Percentiles rank a stretch among this genome's conserved stretches.
phyloP scores from a whole-genome alignment of 495 filamentous ascomycete species.

The Thermochaetoides thermophila region DNA sequence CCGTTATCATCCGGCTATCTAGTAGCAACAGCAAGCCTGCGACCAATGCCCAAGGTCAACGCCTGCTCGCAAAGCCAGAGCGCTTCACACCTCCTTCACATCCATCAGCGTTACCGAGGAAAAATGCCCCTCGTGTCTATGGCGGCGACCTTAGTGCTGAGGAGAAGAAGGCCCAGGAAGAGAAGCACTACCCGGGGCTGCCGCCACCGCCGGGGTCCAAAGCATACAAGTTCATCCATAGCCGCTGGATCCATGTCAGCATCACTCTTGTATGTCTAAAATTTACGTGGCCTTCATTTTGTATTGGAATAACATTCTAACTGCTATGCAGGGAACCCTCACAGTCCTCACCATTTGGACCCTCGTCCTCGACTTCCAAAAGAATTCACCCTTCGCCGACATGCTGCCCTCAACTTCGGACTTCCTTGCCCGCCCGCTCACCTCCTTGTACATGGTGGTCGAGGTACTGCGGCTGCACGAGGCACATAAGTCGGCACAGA shows the following conservation, averaged over 20 bases:
- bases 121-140: slow-evolving; percentile 40
- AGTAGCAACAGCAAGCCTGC: not conserved
- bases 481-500: slow-evolving; percentile 43
- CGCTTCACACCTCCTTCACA: slow-evolving; percentile 81
- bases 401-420: slow-evolving; percentile 49
- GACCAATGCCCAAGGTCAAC: slow-evolving; percentile 11
- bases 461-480: slow-evolving; percentile 59
- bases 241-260: slow-evolving; percentile 54
- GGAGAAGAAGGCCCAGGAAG: slow-evolving; percentile 45
- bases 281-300: too few relatives aligned
- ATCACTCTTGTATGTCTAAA: slow-evolving; percentile 64
- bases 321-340: slow-evolving; percentile 64
- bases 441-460: slow-evolving; percentile 38
- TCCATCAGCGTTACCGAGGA: slow-evolving; percentile 41
- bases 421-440: slow-evolving; percentile 47
- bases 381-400: slow-evolving; percentile 54
- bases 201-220: slow-evolving; percentile 63
- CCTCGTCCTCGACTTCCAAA: slow-evolving; percentile 54
- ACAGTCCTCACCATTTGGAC: slow-evolving; percentile 49
- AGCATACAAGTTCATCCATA: slow-evolving; percentile 60
- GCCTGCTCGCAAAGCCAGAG: slow-evolving; percentile 61
- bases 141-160: slow-evolving; percentile 46
- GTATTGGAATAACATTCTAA: too few relatives aligned
- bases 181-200: slow-evolving; percentile 64
- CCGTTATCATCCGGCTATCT: not conserved